Evolutionary conservation across 2,329 filamentous ascomycete genomes (phyloP).

Genomic region (Aspergillus melleus): DNA sequence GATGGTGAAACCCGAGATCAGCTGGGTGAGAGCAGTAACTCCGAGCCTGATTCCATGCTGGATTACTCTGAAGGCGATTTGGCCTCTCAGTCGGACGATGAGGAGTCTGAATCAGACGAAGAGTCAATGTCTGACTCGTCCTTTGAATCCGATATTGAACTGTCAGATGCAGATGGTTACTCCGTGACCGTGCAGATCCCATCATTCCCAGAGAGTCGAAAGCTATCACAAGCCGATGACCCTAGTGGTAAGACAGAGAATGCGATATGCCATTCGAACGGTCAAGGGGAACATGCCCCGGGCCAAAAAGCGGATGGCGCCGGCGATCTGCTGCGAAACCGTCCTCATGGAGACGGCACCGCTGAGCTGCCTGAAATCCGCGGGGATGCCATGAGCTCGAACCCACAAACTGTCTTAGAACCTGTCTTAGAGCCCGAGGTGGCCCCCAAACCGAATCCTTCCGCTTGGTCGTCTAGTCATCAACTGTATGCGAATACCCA

Average conservation of each 20-base stretch:
- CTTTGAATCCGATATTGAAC: slow-evolving; percentile 7
- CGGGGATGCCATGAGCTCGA: background rate
- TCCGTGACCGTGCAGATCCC: slow-evolving; percentile 4
- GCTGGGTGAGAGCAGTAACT: slow-evolving; percentile 3
- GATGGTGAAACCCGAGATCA: slow-evolving; percentile 3
- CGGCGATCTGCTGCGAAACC: background rate
- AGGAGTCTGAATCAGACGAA: slow-evolving; percentile 7
- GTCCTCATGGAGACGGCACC: background rate
- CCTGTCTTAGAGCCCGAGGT: background rate
- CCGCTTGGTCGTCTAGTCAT: background rate
- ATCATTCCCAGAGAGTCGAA: background rate
- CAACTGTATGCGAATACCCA: background rate
- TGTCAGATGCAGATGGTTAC: slow-evolving; percentile 3
- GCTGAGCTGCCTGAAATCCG: background rate
- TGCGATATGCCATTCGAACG: background rate
- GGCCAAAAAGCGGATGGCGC: background rate
- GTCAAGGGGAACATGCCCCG: background rate
- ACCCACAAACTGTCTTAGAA: background rate
- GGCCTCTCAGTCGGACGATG: slow-evolving; percentile 1
- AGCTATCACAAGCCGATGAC: background rate
- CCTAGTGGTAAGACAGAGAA: background rate
- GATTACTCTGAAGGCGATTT: slow-evolving; percentile 7
- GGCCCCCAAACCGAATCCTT: background rate
- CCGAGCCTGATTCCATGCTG: slow-evolving; percentile 4
- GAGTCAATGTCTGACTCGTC: slow-evolving; percentile 8